Percentiles rank a stretch among this genome's conserved stretches.
These are phyloP conservation scores for Penicillium sp. DNA, from an alignment of 2,329 filamentous ascomycete genomes.

Conservation along the genomic window DNA sequence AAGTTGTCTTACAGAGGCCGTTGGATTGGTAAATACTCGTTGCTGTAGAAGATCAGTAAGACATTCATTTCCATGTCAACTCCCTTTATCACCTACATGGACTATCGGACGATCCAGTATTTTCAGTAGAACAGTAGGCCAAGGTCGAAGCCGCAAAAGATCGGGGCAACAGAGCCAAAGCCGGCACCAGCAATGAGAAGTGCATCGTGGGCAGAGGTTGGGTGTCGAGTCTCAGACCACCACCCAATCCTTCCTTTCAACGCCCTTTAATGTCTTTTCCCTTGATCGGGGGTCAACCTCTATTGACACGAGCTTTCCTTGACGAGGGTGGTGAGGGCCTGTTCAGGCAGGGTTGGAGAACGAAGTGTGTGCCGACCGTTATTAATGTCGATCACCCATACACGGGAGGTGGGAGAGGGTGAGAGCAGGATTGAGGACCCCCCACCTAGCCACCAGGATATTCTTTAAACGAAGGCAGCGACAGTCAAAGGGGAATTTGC, in stretches of 20 bases:
- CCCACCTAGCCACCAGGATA: conserved; percentile 9
- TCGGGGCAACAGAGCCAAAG: conserved; percentile 28
- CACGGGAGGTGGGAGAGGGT: neutral
- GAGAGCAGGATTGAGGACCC: conserved; percentile 7
- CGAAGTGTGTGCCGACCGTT: conserved; percentile 11
- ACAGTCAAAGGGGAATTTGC: neutral
- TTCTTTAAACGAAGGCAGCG: neutral
- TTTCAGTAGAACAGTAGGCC: conserved; percentile 45
- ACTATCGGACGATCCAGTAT: conserved; percentile 43
- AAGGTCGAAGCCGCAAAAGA: conserved; percentile 25
- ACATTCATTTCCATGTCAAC: neutral
- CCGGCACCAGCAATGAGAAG: conserved; percentile 17
- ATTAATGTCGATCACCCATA: conserved; percentile 12
- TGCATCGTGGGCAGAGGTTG: conserved; percentile 20
- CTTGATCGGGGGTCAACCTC: neutral
- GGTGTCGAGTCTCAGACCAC: neutral
- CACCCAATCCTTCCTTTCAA: neutral
- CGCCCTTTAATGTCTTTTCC: neutral
- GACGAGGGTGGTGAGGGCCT: neutral
- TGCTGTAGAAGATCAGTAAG: neutral
- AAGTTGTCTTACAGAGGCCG: conserved; percentile 43
- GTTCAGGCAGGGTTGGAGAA: neutral
- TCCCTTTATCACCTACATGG: conserved; percentile 33
- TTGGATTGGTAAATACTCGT: conserved; percentile 46
- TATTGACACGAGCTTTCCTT: neutral